phyloP scores from a whole-genome alignment of 306 rosid genomes.

The Lupinus albus region DNA sequence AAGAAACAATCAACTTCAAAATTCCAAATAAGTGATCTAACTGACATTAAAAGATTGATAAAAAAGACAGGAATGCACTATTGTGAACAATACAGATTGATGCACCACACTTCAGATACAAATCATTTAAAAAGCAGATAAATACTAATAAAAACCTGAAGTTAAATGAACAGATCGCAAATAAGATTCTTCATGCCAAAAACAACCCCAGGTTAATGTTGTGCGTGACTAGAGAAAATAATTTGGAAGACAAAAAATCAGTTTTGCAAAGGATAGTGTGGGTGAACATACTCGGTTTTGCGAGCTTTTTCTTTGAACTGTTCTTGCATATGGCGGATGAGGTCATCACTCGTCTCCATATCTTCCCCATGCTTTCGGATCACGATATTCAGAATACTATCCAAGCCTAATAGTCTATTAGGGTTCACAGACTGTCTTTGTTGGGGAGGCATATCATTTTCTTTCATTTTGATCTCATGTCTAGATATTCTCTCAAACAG shows the following conservation, averaged over 20 bases:
- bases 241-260: slow-evolving; percentile 31
- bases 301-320: slow-evolving; percentile 98
- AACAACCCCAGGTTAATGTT: slow-evolving; percentile 21
- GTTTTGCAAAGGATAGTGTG: slow-evolving; percentile 21
- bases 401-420: slow-evolving; percentile 85
- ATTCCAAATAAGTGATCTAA: slow-evolving; percentile 7
- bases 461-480: slow-evolving; percentile 98
- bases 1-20: slow-evolving; percentile 31
- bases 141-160: slow-evolving; percentile 31
- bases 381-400: slow-evolving; percentile 88
- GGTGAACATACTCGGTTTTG: slow-evolving; percentile 81
- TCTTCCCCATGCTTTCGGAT: slow-evolving; percentile 74
- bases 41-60: background rate
- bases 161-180: background rate
- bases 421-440: slow-evolving; percentile 79
- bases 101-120: slow-evolving; percentile 28
- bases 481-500: slow-evolving; percentile 84
- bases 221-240: slow-evolving; percentile 17
- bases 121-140: slow-evolving; percentile 26
- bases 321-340: slow-evolving; percentile 93
- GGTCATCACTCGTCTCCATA: slow-evolving; percentile 95
- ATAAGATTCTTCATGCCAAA: slow-evolving; percentile 28
- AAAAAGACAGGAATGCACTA: background rate
- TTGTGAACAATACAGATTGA: slow-evolving; percentile 31
- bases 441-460: slow-evolving; percentile 69